Percentiles rank a stretch among this genome's conserved stretches.
phyloP scores from a whole-genome alignment of 2,329 filamentous ascomycete genomes.

The Sporothrix brunneoviolacea region DNA sequence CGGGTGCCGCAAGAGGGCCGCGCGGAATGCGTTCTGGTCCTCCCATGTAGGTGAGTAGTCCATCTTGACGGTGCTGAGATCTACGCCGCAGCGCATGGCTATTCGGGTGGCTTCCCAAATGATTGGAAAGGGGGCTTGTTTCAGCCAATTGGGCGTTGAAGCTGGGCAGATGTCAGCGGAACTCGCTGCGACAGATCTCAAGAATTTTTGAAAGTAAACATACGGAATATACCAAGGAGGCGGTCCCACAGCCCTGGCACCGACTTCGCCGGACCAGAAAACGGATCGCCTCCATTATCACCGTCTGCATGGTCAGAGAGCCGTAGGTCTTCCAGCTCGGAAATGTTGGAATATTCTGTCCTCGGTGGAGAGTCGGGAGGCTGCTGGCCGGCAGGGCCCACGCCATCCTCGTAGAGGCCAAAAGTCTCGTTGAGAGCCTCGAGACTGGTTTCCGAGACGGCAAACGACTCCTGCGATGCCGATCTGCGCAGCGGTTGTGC shows the following conservation, averaged over 20 bases:
- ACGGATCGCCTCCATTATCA: not conserved
- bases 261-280: not conserved
- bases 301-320: not conserved
- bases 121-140: slow-evolving; percentile 40
- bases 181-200: no score
- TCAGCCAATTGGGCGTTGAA: slow-evolving; percentile 34
- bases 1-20: slow-evolving; percentile 31
- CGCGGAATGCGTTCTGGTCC: slow-evolving; percentile 39
- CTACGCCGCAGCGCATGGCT: slow-evolving; percentile 38
- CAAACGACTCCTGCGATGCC: slow-evolving; percentile 11
- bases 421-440: slow-evolving; percentile 12
- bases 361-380: slow-evolving; percentile 5
- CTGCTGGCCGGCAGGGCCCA: not conserved
- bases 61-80: slow-evolving; percentile 30
- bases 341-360: slow-evolving; percentile 10
- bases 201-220: no score
- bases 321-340: slow-evolving; percentile 9
- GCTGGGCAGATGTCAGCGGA: slow-evolving; percentile 23
- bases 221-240: slow-evolving; percentile 35
- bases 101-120: slow-evolving; percentile 48
- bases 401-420: not conserved
- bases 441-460: slow-evolving; percentile 1
- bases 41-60: slow-evolving; percentile 35
- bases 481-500: not conserved
- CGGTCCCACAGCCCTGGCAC: slow-evolving; percentile 22